phyloP scores from a whole-genome alignment of 192 early-diverging fungal genomes.

The Coemansia sp. region DNA sequence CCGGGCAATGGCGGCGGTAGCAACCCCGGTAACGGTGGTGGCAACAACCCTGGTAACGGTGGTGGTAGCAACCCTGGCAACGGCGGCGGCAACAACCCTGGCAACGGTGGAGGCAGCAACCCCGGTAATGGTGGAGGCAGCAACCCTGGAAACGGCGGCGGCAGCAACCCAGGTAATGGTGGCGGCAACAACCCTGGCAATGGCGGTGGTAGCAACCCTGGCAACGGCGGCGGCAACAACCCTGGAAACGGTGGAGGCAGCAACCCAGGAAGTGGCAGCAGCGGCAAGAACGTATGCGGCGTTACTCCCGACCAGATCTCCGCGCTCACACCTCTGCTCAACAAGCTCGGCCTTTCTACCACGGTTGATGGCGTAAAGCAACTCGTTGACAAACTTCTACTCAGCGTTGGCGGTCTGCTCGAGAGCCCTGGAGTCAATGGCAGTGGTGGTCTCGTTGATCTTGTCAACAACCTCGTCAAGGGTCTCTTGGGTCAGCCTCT shows the following conservation, averaged over 20 bases:
- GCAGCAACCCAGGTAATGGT: not conserved
- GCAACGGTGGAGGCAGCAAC: not conserved
- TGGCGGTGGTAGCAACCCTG: not conserved
- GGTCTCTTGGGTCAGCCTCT: constrained; percentile 31
- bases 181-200: not conserved
- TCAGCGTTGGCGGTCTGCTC: constrained; percentile 31
- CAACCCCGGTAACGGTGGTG: not conserved
- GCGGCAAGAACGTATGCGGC: constrained; percentile 32
- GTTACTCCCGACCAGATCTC: constrained; percentile 43
- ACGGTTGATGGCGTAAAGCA: constrained; percentile 49
- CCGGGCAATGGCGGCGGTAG: constrained; percentile 17
- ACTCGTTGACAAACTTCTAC: constrained; percentile 39
- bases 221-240: not conserved
- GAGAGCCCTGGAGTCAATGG: constrained; percentile 34
- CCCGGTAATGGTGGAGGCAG: not conserved
- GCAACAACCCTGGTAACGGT: not conserved
- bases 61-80: not conserved
- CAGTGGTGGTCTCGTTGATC: constrained; percentile 26
- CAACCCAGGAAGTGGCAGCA: not conserved
- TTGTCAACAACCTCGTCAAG: constrained; percentile 45
- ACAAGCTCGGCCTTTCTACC: constrained; percentile 43
- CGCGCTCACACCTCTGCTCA: constrained; percentile 44
- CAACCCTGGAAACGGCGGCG: not conserved
- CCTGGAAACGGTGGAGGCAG: not conserved
- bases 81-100: not conserved